phyloP scores from a whole-genome alignment of 202 grass and related monocot genomes.

The Zoysia matrella region DNA sequence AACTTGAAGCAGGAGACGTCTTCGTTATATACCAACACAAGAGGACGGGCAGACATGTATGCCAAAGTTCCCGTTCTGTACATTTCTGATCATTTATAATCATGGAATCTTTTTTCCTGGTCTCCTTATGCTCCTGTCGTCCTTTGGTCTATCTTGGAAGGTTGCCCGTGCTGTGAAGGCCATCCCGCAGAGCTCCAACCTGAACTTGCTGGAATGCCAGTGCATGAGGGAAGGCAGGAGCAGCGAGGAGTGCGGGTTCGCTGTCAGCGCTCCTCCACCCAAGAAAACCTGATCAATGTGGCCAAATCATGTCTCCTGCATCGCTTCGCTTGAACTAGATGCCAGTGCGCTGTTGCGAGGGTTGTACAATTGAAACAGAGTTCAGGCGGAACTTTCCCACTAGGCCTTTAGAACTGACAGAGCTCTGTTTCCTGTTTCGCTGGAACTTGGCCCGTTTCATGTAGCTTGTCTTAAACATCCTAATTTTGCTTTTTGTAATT shows the following conservation, averaged over 20 bases:
- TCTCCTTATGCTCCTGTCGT: conserved; percentile 24
- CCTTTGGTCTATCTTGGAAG: conserved; percentile 24
- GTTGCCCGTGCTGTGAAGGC: conserved; percentile 55
- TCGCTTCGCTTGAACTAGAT: conserved; percentile 10
- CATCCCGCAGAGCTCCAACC: neutral
- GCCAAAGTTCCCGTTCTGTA: conserved; percentile 2
- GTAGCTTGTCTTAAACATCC: conserved; percentile 35
- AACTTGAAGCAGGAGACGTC: conserved; percentile 64
- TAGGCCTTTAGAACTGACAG: conserved; percentile 30
- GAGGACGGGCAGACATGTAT: conserved; percentile 64
- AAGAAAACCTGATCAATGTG: conserved; percentile 33
- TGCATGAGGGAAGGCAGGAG: conserved; percentile 40
- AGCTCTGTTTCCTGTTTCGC: conserved; percentile 33
- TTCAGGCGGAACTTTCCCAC: conserved; percentile 2
- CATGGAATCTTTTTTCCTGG: neutral
- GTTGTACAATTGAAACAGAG: conserved; percentile 36
- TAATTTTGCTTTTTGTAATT: conserved; percentile 43
- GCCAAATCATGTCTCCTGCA: neutral
- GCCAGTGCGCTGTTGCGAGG: conserved; percentile 19
- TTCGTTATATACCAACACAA: conserved; percentile 65
- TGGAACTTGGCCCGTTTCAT: neutral
- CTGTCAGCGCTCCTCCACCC: neutral
- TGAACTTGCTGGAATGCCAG: conserved; percentile 13
- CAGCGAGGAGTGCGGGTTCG: conserved; percentile 40
- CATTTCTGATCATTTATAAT: neutral